Percentiles rank a stretch among this genome's conserved stretches.
phyloP scores from a whole-genome alignment of 2,329 filamentous ascomycete genomes.

The Penicillium oxalicum region DNA sequence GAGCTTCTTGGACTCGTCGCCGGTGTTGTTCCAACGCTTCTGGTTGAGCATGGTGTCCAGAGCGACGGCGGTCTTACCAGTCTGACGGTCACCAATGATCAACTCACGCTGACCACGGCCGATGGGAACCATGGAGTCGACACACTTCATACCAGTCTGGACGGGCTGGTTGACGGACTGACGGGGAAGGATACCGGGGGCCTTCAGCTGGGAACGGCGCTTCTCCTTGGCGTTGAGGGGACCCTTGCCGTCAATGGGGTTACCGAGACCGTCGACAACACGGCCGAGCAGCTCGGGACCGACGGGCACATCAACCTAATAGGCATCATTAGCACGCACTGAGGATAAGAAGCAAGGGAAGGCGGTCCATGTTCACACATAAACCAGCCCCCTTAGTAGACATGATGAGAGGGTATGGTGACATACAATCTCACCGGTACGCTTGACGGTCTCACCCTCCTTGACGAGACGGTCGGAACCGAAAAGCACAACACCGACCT shows the following conservation, averaged over 20 bases:
- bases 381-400: conserved; percentile 2
- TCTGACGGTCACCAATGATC: conserved; percentile 99
- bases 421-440: conserved; percentile 97
- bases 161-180: conserved; percentile 97
- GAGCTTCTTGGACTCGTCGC: conserved; percentile 94
- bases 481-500: conserved; percentile 99
- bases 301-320: conserved; percentile 90
- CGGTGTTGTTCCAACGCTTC: conserved; percentile 88
- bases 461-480: conserved; percentile 99
- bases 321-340: conserved; percentile 10
- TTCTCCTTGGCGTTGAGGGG: conserved; percentile 86
- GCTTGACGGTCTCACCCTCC: conserved; percentile 99
- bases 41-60: conserved; percentile 99
- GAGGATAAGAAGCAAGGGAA: neutral
- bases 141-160: conserved; percentile 97
- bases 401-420: neutral
- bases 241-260: conserved; percentile 99
- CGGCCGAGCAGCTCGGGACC: conserved; percentile 88
- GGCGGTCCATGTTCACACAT: conserved; percentile 5
- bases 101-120: conserved; percentile 99
- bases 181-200: conserved; percentile 94
- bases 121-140: conserved; percentile 99
- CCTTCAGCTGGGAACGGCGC: conserved; percentile 97
- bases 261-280: conserved; percentile 97
- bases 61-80: conserved; percentile 97